Percentiles rank a stretch among this genome's conserved stretches.
These are phyloP conservation scores for Wallacemonas sp. DNA, from an alignment of 208 protist genomes.

Conservation along the genomic window DNA sequence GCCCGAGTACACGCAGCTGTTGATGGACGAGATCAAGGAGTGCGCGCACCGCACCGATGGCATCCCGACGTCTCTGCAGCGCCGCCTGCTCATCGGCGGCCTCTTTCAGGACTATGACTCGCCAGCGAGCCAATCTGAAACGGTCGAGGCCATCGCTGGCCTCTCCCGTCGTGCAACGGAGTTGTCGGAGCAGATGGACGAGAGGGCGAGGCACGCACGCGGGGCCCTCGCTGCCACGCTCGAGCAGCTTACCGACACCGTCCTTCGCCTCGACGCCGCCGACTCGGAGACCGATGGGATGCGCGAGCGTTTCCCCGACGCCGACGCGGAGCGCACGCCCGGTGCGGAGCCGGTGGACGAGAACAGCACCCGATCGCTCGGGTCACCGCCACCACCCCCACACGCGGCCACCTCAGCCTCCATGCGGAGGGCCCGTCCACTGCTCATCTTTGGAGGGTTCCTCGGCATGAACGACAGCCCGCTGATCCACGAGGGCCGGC, in stretches of 20 bases:
- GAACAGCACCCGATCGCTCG: no score
- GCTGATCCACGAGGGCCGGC: constrained; percentile 20
- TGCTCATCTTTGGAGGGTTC: constrained; percentile 30
- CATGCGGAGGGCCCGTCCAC: background rate
- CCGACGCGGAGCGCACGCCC: no score
- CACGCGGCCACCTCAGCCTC: background rate
- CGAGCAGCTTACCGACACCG: constrained; percentile 3
- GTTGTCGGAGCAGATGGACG: background rate
- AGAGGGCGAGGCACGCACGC: constrained; percentile 23
- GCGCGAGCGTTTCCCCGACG: no score
- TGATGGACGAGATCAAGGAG: background rate
- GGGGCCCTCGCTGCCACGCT: constrained; percentile 16
- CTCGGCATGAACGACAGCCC: constrained; percentile 35
- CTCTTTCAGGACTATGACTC: background rate
- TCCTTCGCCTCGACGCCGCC: background rate
- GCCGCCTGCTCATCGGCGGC: constrained; percentile 1
- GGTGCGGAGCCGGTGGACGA: no score
- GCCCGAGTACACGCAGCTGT: background rate
- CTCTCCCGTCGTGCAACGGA: background rate
- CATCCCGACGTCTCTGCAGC: background rate
- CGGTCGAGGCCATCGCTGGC: background rate
- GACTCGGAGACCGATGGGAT: background rate
- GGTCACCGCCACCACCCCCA: background rate
- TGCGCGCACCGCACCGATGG: background rate
- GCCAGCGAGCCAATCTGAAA: background rate